Evolutionary conservation across 805 yeast species (phyloP).

Genomic region (Citeromyces nyonsensis): DNA sequence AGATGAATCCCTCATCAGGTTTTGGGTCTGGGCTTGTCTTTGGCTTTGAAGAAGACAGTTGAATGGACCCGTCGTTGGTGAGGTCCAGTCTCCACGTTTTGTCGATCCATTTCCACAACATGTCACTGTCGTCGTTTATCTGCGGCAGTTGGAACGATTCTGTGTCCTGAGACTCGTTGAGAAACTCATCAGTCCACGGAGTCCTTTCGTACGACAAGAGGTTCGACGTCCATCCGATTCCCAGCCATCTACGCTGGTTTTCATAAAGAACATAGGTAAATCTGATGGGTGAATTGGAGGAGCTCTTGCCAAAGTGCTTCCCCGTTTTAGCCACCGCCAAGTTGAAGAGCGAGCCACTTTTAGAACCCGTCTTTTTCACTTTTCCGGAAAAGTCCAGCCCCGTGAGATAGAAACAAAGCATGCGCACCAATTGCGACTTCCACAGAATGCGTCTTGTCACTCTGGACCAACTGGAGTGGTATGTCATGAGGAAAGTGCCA

Average conservation of each 20-base stretch:
- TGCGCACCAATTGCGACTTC: conserved; percentile 62
- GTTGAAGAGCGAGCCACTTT: conserved; percentile 25
- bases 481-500: conserved; percentile 55
- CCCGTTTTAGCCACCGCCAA: conserved; percentile 40
- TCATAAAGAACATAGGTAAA: conserved; percentile 89
- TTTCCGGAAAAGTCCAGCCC: conserved; percentile 58
- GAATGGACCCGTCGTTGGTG: conserved; percentile 77
- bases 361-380: conserved; percentile 6
- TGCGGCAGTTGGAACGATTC: conserved; percentile 74
- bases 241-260: conserved; percentile 94
- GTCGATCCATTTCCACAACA: conserved; percentile 93
- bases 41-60: conserved; percentile 44
- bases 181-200: conserved; percentile 94
- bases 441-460: conserved; percentile 76
- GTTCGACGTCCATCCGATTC: conserved; percentile 95
- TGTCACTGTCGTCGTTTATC: conserved; percentile 45
- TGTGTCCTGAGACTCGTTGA: conserved; percentile 70
- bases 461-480: conserved; percentile 76
- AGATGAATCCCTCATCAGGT: conserved; percentile 74
- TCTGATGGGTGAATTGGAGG: conserved; percentile 32
- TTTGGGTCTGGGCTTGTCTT: conserved; percentile 55
- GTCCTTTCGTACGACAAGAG: conserved; percentile 85
- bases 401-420: conserved; percentile 66
- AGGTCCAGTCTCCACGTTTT: conserved; percentile 82
- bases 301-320: conserved; percentile 12